These are phyloP conservation scores for Fistulifera pelliculosa DNA, from an alignment of 108 stramenopile species.

Conservation along the genomic window DNA sequence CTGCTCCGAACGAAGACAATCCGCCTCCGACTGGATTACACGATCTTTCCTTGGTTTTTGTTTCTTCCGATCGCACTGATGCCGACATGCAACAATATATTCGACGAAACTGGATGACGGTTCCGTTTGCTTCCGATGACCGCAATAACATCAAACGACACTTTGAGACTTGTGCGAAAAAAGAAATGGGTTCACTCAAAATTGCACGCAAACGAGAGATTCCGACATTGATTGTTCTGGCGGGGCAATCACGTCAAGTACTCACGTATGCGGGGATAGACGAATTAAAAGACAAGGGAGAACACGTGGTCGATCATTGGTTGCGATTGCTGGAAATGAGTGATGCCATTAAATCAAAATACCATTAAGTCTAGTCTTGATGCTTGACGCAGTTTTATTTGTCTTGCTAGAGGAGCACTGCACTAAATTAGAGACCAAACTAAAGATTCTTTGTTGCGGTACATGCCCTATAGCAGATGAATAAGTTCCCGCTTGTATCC, in stretches of 20 bases:
- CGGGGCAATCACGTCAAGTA: constrained; percentile 38
- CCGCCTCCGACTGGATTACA: constrained; percentile 10
- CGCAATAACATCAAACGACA: constrained; percentile 37
- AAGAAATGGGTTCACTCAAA: constrained; percentile 35
- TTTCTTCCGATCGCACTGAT: constrained; percentile 51
- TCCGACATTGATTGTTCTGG: constrained; percentile 53
- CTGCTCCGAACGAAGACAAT: constrained; percentile 5
- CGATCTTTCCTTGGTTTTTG: constrained; percentile 42
- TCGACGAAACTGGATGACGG: constrained; percentile 32
- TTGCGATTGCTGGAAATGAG: constrained; percentile 9
- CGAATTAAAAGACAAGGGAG: constrained; percentile 35
- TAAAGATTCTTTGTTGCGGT: too few relatives aligned
- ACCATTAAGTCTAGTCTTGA: neutral
- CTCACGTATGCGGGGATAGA: constrained; percentile 39
- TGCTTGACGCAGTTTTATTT: too few relatives aligned
- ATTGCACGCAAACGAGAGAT: constrained; percentile 45
- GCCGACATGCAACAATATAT: constrained; percentile 32
- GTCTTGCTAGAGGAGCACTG: too few relatives aligned
- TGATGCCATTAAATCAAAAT: constrained; percentile 3
- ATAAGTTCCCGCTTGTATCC: too few relatives aligned
- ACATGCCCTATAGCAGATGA: too few relatives aligned
- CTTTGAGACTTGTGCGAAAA: constrained; percentile 41
- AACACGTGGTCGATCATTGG: constrained; percentile 31
- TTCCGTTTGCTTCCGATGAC: constrained; percentile 46
- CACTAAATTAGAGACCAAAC: too few relatives aligned